These are phyloP conservation scores for Brachypodium distachyon DNA, from an alignment of 202 grass and related monocot species.

Conservation along the genomic window DNA sequence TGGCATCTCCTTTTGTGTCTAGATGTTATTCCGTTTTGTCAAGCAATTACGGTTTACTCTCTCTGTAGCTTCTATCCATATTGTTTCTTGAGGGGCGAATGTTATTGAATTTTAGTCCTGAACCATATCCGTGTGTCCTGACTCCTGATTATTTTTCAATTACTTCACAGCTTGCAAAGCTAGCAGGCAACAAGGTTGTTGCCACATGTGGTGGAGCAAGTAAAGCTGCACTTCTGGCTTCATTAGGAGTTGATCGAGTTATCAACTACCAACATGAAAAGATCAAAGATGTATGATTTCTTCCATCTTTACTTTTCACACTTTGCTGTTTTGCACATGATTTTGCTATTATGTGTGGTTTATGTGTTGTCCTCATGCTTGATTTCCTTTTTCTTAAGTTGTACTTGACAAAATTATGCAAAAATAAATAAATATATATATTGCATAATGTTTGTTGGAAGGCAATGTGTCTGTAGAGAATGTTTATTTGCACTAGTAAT, in stretches of 20 bases:
- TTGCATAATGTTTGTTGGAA: conserved; percentile 10
- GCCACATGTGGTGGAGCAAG: conserved; percentile 85
- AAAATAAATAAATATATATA: no score
- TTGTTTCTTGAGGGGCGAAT: no score
- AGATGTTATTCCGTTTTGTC: neutral
- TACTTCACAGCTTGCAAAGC: conserved; percentile 67
- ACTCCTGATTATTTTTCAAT: conserved; percentile 9
- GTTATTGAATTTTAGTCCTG: neutral
- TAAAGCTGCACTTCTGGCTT: conserved; percentile 74
- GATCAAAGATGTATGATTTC: conserved; percentile 69
- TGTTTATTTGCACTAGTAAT: neutral
- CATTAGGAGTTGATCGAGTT: conserved; percentile 80
- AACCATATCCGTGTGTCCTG: conserved; percentile 3
- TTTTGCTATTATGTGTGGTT: neutral
- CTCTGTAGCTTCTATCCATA: no score
- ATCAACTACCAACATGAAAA: conserved; percentile 91
- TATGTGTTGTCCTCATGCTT: neutral
- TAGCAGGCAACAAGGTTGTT: conserved; percentile 97
- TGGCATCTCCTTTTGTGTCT: neutral
- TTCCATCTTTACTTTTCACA: conserved; percentile 1
- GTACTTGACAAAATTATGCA: neutral
- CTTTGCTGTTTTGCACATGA: neutral
- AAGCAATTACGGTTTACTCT: neutral
- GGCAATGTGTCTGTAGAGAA: neutral
- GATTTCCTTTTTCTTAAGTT: neutral